Conservation (phyloP, 2,329 filamentous ascomycete species). For the Neofusicoccum kwambonambiense region DNA sequence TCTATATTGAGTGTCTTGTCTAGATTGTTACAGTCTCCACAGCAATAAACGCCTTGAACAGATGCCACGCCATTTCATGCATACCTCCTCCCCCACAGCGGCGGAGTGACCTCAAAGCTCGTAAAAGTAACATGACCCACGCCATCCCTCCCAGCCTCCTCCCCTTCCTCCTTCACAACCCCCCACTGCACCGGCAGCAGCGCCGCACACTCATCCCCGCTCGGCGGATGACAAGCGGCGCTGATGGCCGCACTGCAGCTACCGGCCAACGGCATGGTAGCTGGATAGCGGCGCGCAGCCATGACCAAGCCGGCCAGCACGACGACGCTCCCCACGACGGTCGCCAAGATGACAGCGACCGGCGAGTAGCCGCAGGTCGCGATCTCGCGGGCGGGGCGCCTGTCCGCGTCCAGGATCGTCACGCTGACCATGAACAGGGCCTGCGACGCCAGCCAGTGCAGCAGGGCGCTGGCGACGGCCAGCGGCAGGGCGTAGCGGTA, state of each 20-base stretch:
- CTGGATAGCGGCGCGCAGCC: conserved; percentile 21
- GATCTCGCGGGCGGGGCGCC: neutral
- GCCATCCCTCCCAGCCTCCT: neutral
- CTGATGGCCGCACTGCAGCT: conserved; percentile 34
- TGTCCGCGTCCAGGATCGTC: neutral
- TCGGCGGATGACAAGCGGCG: conserved; percentile 31
- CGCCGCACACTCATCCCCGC: conserved; percentile 22
- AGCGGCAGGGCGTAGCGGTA: conserved; percentile 40
- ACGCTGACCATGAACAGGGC: conserved; percentile 43
- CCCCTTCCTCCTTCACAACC: conserved; percentile 18
- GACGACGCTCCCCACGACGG: conserved; percentile 18
- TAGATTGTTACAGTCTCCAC: too few species aligned
- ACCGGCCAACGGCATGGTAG: conserved; percentile 29
- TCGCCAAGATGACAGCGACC: conserved; percentile 21
- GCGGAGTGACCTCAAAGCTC: conserved; percentile 22
- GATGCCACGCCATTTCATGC: neutral
- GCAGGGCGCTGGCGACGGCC: conserved; percentile 27
- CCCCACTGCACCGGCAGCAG: conserved; percentile 31
- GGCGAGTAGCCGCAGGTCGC: conserved; percentile 19
- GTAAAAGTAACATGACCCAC: conserved; percentile 25
- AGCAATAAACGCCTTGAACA: too few species aligned
- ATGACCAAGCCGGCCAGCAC: conserved; percentile 21
- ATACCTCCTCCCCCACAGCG: conserved; percentile 22
- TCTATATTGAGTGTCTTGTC: too few species aligned
- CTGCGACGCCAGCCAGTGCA: conserved; percentile 48